Conservation (phyloP, 768 basidiomycete genomes). For the Sarcodon sp. region DNA sequence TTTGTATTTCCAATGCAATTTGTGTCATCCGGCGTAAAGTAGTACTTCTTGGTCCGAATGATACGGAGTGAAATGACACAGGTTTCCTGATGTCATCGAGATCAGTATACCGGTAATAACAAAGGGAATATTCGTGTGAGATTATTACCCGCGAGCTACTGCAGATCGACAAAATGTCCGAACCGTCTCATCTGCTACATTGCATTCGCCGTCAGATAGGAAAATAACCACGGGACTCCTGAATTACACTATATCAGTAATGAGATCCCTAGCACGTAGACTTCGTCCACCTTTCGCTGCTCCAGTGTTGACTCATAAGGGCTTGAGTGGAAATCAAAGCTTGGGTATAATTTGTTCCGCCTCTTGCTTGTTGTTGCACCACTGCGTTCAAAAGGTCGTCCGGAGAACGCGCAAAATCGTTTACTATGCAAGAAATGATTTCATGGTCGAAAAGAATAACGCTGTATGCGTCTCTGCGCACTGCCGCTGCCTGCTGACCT, state of each 20-base stretch:
- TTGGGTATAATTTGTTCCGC: constrained; percentile 29
- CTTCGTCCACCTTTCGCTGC: constrained; percentile 27
- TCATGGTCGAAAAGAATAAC: constrained; percentile 30
- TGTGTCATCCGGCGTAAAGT: constrained; percentile 35
- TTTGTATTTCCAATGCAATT: constrained; percentile 35
- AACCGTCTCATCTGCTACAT: constrained; percentile 21
- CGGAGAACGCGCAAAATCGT: constrained; percentile 34
- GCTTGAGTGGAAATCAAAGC: constrained; percentile 24
- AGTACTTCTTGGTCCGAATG: constrained; percentile 28
- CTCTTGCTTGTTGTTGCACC: constrained; percentile 16
- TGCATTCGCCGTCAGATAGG: constrained; percentile 42
- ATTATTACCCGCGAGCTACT: constrained; percentile 27
- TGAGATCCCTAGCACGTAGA: neutral
- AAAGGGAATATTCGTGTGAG: neutral
- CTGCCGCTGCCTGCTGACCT: constrained; percentile 9
- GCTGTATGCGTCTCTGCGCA: constrained; percentile 41
- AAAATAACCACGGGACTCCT: constrained; percentile 43
- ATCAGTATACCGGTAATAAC: neutral
- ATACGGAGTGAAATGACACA: constrained; percentile 43
- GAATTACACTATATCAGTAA: neutral
- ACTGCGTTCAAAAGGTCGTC: constrained; percentile 27
- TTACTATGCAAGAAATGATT: constrained; percentile 16
- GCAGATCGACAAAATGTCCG: constrained; percentile 29
- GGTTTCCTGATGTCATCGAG: constrained; percentile 25
- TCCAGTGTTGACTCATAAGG: constrained; percentile 35